Evolutionary conservation across 2,329 filamentous ascomycete species (phyloP).

Genomic region (Hypoxylon sp.): DNA sequence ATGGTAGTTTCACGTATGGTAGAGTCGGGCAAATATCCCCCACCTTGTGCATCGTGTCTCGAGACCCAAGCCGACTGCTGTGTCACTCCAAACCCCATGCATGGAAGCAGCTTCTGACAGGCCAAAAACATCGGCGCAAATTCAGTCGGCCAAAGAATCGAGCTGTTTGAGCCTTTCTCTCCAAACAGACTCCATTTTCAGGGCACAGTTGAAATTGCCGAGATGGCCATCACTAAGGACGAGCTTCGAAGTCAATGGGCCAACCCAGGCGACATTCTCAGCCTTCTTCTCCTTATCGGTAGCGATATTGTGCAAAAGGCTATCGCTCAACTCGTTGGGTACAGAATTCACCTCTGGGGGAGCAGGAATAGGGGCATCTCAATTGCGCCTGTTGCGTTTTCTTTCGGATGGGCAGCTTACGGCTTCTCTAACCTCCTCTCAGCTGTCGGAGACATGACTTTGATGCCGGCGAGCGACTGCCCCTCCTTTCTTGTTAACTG

Average conservation of each 20-base stretch:
- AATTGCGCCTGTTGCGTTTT: conserved; percentile 38
- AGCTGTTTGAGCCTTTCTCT: neutral
- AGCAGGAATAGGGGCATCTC: neutral
- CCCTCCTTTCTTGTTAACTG: conserved; percentile 34
- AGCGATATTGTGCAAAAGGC: conserved; percentile 43
- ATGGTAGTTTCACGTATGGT: too few species aligned
- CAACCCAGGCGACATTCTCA: conserved; percentile 43
- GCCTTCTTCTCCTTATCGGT: conserved; percentile 41
- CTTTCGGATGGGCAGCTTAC: conserved; percentile 37
- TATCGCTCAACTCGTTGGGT: conserved; percentile 34
- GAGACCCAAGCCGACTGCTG: too few species aligned
- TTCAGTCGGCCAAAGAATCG: neutral
- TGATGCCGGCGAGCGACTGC: conserved; percentile 32
- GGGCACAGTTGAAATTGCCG: neutral
- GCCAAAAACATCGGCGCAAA: neutral
- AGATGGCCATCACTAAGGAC: neutral
- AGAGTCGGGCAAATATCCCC: too few species aligned
- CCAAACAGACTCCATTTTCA: neutral
- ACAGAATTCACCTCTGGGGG: neutral
- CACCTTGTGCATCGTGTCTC: too few species aligned
- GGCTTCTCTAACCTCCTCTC: conserved; percentile 23
- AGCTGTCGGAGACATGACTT: conserved; percentile 31
- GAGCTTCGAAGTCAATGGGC: conserved; percentile 31
- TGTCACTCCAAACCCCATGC: too few species aligned
- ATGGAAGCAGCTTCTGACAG: neutral